Conservation (phyloP, 208 protist genomes). For the Wallacemonas sp. region DNA sequence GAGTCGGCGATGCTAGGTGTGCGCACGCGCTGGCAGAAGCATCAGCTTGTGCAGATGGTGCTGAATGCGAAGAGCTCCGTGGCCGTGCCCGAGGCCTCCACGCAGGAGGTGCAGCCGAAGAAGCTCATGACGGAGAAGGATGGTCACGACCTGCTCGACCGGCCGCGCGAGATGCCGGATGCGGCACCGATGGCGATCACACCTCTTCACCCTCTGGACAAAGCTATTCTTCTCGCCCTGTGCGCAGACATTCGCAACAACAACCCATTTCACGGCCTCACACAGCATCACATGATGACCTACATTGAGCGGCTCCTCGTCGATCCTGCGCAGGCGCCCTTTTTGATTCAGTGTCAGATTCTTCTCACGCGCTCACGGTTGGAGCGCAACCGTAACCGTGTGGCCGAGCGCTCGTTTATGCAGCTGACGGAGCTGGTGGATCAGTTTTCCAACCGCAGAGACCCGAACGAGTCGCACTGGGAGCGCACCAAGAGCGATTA, state of each 20-base stretch:
- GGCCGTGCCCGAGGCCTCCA: constrained; percentile 27
- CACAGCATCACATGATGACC: constrained; percentile 84
- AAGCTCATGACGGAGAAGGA: constrained; percentile 75
- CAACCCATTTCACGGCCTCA: constrained; percentile 90
- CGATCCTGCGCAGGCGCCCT: constrained; percentile 69
- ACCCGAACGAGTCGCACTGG: constrained; percentile 51
- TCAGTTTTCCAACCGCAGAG: constrained; percentile 62
- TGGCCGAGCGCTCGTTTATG: constrained; percentile 86
- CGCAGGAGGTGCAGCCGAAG: constrained; percentile 37
- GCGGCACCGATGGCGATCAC: constrained; percentile 26
- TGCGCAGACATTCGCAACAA: constrained; percentile 86
- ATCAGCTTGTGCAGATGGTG: constrained; percentile 83
- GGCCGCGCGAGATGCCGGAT: constrained; percentile 63
- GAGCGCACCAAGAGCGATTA: constrained; percentile 55
- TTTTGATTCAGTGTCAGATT: constrained; percentile 69
- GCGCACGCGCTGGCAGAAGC: constrained; percentile 90
- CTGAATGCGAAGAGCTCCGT: constrained; percentile 61
- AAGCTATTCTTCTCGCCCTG: constrained; percentile 85
- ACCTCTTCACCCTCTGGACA: constrained; percentile 81
- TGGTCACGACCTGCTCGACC: constrained; percentile 84
- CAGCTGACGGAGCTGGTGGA: constrained; percentile 90
- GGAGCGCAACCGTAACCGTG: constrained; percentile 73
- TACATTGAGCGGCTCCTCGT: constrained; percentile 88
- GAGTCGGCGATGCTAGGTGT: constrained; percentile 86
- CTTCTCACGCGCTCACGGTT: constrained; percentile 78